Evolutionary conservation across 2,329 filamentous ascomycete species (phyloP).

Genomic region (Hypoxylon sp.): DNA sequence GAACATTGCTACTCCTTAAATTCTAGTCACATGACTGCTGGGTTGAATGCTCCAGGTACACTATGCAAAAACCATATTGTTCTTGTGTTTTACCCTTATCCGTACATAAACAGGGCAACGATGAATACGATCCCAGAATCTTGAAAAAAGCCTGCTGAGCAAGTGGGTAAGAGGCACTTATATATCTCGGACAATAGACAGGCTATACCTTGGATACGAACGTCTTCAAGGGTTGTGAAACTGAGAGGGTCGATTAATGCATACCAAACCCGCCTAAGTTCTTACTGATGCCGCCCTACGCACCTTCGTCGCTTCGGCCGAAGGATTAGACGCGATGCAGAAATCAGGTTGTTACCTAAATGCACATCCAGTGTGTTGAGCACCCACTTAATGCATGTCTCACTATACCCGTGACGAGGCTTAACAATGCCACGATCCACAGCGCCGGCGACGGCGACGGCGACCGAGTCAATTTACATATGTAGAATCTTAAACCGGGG

Average conservation of each 20-base stretch:
- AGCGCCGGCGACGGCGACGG: not conserved
- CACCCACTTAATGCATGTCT: constrained; percentile 12
- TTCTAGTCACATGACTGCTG: constrained; percentile 3
- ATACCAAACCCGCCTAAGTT: constrained; percentile 1
- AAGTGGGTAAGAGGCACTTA: not conserved
- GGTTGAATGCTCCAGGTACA: not conserved
- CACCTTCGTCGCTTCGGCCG: not conserved
- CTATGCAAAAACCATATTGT: not conserved
- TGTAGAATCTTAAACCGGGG: not conserved
- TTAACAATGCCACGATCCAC: not conserved
- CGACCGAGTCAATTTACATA: constrained; percentile 2
- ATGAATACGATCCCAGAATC: not conserved
- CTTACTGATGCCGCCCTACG: constrained; percentile 3
- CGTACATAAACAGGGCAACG: not conserved
- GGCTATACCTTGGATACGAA: not conserved
- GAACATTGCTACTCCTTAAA: not conserved
- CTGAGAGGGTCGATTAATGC: not conserved
- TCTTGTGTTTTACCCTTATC: not conserved
- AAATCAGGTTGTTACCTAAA: not conserved
- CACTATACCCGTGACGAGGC: constrained; percentile 12
- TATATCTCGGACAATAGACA: not conserved
- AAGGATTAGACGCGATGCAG: constrained; percentile 6
- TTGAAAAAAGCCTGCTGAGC: not conserved
- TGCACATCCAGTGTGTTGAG: not conserved
- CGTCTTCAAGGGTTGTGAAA: not conserved